phyloP scores from a whole-genome alignment of 2,329 filamentous ascomycete species.

The Lasiodiplodia sp. region DNA sequence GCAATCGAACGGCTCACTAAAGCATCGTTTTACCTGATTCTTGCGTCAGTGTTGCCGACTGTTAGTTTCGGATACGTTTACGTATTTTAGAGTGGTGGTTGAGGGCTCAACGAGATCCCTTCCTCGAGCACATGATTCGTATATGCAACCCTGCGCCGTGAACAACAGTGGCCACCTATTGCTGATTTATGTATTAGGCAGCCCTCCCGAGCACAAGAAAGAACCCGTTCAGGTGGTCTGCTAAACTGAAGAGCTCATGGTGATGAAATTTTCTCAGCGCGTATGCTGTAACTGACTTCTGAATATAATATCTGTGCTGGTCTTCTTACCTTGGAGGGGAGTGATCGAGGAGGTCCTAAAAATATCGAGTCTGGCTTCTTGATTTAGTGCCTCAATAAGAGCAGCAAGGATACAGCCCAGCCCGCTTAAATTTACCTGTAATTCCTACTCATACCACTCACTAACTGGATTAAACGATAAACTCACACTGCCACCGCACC shows the following conservation, averaged over 20 bases:
- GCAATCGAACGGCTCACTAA: constrained; percentile 12
- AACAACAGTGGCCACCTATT: neutral
- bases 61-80: neutral
- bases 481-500: too few relatives aligned
- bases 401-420: neutral
- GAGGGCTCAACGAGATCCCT: neutral
- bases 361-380: neutral
- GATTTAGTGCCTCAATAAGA: neutral
- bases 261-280: neutral
- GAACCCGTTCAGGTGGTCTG: neutral
- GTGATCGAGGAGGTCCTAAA: neutral
- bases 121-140: neutral
- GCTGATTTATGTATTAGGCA: neutral
- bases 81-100: neutral
- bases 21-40: neutral
- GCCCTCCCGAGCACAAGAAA: neutral
- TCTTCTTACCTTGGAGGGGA: neutral
- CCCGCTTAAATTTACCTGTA: neutral
- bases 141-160: too few relatives aligned
- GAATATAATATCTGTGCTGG: neutral
- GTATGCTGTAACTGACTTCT: neutral
- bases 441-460: neutral
- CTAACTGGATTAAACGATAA: neutral
- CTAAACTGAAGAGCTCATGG: neutral
- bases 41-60: neutral